These are phyloP conservation scores for Mycena epipterygia DNA, from an alignment of 768 basidiomycete species.

Conservation along the genomic window DNA sequence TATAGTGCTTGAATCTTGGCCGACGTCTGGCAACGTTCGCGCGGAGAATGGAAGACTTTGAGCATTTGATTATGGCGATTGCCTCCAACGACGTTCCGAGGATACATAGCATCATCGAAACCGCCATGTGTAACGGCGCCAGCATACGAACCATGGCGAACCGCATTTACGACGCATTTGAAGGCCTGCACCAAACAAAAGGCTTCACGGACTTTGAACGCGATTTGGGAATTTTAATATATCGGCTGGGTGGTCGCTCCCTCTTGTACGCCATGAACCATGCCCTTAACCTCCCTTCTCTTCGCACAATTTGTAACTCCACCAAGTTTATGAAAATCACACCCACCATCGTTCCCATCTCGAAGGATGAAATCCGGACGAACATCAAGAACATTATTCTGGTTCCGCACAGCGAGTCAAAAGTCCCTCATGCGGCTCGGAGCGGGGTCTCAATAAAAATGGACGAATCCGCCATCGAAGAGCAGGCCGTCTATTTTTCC, in stretches of 20 bases:
- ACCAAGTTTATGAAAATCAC: not conserved
- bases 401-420: not conserved
- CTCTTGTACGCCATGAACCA: conserved; percentile 34
- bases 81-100: conserved; percentile 18
- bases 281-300: conserved; percentile 18
- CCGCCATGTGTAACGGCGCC: conserved; percentile 12
- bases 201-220: not conserved
- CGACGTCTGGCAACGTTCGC: too few species aligned
- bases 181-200: not conserved
- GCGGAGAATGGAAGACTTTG: too few species aligned
- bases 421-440: not conserved
- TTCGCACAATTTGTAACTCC: conserved; percentile 11
- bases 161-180: conserved; percentile 21
- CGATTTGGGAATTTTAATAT: conserved; percentile 6
- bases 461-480: conserved; percentile 23
- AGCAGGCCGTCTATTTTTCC: conserved; percentile 18
- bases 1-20: too few species aligned
- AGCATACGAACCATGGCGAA: conserved; percentile 16
- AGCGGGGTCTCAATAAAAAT: conserved; percentile 12
- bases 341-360: conserved; percentile 16
- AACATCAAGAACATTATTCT: conserved; percentile 22
- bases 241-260: conserved; percentile 14
- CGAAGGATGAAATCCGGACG: not conserved
- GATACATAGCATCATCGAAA: conserved; percentile 3
- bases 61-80: conserved; percentile 19